Conservation (phyloP, 1,139 yeast species). For the Saccharomyces hybrid region DNA sequence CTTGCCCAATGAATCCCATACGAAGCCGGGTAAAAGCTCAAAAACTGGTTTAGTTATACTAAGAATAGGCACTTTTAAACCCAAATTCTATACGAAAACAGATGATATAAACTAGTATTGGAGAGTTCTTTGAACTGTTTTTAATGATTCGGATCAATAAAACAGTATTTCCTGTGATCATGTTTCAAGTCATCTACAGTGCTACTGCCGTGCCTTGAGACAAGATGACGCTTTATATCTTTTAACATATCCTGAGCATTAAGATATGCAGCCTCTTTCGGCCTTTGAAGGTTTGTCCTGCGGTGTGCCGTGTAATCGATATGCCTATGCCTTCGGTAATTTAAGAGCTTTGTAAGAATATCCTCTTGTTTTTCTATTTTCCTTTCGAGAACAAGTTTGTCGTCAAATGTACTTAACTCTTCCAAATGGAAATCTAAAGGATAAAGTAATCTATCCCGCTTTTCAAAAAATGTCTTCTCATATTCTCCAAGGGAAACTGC, state of each 20-base stretch:
- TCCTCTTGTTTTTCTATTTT: background rate
- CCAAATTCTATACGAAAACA: background rate
- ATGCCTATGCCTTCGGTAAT: background rate
- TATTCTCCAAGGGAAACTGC: background rate
- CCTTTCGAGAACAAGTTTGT: background rate
- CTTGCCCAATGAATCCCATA: background rate
- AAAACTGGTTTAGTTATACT: no score
- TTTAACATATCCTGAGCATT: background rate
- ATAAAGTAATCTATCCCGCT: background rate
- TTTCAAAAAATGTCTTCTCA: background rate
- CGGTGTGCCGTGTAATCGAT: background rate
- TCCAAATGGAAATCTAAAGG: background rate
- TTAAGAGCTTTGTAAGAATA: background rate
- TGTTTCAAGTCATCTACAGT: no score
- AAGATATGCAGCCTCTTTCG: background rate
- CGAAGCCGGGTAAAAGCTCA: background rate
- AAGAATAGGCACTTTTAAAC: no score
- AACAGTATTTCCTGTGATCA: background rate
- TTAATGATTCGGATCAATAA: no score
- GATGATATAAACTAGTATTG: no score
- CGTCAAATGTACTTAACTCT: background rate
- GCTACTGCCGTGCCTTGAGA: background rate
- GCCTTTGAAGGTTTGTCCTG: background rate
- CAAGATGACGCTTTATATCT: background rate
- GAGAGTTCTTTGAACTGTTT: no score